Evolutionary conservation across 495 filamentous ascomycete species (phyloP).

Genomic region (Penicillium lividum): DNA sequence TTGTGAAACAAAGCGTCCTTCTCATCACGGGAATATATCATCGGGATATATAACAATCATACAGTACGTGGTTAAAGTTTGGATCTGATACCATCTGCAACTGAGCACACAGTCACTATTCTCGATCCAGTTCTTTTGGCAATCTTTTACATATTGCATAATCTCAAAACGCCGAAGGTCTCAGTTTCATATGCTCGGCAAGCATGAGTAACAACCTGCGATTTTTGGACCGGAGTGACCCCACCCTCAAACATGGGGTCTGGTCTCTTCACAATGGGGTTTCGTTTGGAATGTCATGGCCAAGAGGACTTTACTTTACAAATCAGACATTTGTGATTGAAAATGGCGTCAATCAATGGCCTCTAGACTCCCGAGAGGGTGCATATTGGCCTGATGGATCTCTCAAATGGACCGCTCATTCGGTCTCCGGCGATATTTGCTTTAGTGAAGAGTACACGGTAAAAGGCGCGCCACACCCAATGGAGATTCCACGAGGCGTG

Average conservation of each 20-base stretch:
- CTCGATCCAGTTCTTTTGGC: too few species aligned
- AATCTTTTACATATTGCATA: neutral
- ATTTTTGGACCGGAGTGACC: conserved; percentile 20
- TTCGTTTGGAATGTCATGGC: conserved; percentile 28
- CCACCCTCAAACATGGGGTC: neutral
- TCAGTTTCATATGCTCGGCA: neutral
- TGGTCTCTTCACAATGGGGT: conserved; percentile 12
- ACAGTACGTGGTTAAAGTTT: too few species aligned
- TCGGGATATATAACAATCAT: too few species aligned
- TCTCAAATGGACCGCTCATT: conserved; percentile 23
- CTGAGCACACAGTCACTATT: too few species aligned
- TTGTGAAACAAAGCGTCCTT: too few species aligned
- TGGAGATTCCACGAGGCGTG: neutral
- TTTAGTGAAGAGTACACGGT: conserved; percentile 15
- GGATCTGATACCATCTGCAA: too few species aligned
- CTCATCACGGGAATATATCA: too few species aligned
- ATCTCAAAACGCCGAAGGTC: neutral
- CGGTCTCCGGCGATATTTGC: conserved; percentile 14
- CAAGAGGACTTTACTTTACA: conserved; percentile 14
- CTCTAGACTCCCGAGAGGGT: conserved; percentile 24
- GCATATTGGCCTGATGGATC: conserved; percentile 26
- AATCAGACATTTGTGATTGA: conserved; percentile 22
- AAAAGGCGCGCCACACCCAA: conserved; percentile 3
- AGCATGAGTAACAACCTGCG: conserved; percentile 18
- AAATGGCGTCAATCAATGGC: conserved; percentile 9